Evolutionary conservation across 2,329 filamentous ascomycete genomes (phyloP).

Genomic region (Scedosporium minutisporum): DNA sequence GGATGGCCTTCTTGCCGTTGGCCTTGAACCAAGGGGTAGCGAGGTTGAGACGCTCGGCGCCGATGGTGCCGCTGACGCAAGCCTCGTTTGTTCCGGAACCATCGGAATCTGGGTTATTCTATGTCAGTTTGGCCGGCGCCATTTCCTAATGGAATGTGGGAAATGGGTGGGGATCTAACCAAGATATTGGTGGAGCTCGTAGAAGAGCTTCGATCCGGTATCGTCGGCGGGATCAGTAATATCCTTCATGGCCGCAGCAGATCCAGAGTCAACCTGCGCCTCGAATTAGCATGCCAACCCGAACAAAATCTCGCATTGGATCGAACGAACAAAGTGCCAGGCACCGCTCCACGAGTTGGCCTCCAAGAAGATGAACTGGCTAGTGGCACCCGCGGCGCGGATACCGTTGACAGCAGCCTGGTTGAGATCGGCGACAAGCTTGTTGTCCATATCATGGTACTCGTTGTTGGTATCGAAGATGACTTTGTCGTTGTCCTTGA

Average conservation of each 20-base stretch:
- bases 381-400: constrained; percentile 42
- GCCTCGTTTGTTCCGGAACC: constrained; percentile 36
- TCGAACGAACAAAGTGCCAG: constrained; percentile 31
- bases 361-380: constrained; percentile 46
- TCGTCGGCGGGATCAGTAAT: constrained; percentile 35
- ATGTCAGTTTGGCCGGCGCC: background rate
- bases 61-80: constrained; percentile 41
- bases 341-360: constrained; percentile 45
- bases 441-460: constrained; percentile 53
- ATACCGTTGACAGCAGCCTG: constrained; percentile 56
- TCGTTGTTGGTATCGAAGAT: constrained; percentile 62
- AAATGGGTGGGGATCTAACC: background rate
- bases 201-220: constrained; percentile 39
- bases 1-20: constrained; percentile 43
- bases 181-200: constrained; percentile 53
- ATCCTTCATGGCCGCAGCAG: constrained; percentile 4
- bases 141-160: background rate
- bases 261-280: constrained; percentile 1
- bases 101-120: constrained; percentile 29
- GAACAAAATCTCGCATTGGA: constrained; percentile 17
- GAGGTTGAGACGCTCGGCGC: constrained; percentile 34
- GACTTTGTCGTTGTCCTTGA: constrained; percentile 43
- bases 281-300: background rate
- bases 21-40: constrained; percentile 45
- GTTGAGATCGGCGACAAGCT: constrained; percentile 49